Evolutionary conservation across 75 land plant species (phyloP), one percentile per base, ranked within the genome.

Genomic region (Selaginella tamariscina): DNA sequence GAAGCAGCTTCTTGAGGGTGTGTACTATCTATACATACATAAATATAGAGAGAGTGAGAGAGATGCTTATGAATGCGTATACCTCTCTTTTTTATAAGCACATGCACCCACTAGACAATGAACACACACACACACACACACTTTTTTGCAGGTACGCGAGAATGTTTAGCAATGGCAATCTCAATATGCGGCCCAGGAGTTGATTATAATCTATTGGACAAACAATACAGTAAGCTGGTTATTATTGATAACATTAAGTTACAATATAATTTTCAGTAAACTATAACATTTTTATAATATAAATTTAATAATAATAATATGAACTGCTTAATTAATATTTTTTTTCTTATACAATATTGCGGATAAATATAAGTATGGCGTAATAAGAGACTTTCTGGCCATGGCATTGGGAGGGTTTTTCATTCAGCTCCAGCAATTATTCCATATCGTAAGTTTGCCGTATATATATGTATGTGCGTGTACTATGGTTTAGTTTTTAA

Each of bases 371-470:
- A 55, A 68, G 54, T 90, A 85, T 77, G 93, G 91, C 60, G 96
- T 90, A 20, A 96, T 95, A 2, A 65, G 76, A 23, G 72, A 82
- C 32, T 91, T 95, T 81, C 84, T 84, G 97, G 99, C 63, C 99
- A 95, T 78, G 99, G 99, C 8, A 87, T 95, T 74, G 99, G 99
- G 59, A 74, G 81, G 24, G 74, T 85, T 64, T 95, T 95, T 69
- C 98, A 90, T 79, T 79, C 92, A 44, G 89, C 85, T 67, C 99
- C 99, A 24, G 67, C 83, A 56, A 71, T 95, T 32, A 73, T 85
- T 26, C 97, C 90, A 74, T 81, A 65, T 72, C 75, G 99, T 86
- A 82, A 92, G 79, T 75, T 24, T 59, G n/a, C n/a, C n/a, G n/a
- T n/a, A n/a, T n/a, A n/a, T n/a, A n/a, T n/a, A n/a, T n/a, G n/a